Base-by-base conservation (phyloP, 371 early-diverging fungal genomes). In the Actinomortierella wolfii region DNA sequence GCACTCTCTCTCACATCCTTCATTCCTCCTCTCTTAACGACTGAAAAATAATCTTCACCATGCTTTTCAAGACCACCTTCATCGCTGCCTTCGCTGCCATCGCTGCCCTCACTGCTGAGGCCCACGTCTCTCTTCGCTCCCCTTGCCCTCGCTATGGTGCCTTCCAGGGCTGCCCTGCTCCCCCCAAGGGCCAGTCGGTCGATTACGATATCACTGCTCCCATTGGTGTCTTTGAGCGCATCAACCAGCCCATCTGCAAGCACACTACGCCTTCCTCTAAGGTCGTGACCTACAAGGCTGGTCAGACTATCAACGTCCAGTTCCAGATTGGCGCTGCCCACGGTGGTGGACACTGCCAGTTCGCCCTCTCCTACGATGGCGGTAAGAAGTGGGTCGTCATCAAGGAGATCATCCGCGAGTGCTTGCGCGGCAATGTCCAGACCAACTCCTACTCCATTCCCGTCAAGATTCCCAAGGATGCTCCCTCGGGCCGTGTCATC, bases 261-360 rank as follows among this genome's bases (percentile, higher is more conserved):
- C 59, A 60, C 50, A 49, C 54, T 4, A 52, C 43, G 23, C 67
- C 65, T 17, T 59, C 64, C 29, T 42, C 55, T 40, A 49, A 63
- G 51, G 54, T 57, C 34, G 56, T 62, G 17, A 49, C 46, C 21
- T 70, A 63, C 57, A 63, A 66, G 14, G 77, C 79, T 25, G 79
- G 79, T 4, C 21, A 70, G 46, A 59, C 63, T 14, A 57, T 77
- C 50, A 51, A 62, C 24, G 69, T 70, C 17, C 60, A 51, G 42
- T 75, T 67, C 48, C 53, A 66, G 11, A 60, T 73, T 51, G 67
- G 63, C 7, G 68, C 66, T 24, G 8, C 58, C 5, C 85, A 84
- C 61, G 77, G 79, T 20, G 89, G 89, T 51, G 90, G 90, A 28
- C 86, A 86, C 55, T 89, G 91, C 57, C 86, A 89, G 73, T 90